phyloP scores from a whole-genome alignment of 1,139 yeast genomes.

The Starmera stellimalicola region DNA sequence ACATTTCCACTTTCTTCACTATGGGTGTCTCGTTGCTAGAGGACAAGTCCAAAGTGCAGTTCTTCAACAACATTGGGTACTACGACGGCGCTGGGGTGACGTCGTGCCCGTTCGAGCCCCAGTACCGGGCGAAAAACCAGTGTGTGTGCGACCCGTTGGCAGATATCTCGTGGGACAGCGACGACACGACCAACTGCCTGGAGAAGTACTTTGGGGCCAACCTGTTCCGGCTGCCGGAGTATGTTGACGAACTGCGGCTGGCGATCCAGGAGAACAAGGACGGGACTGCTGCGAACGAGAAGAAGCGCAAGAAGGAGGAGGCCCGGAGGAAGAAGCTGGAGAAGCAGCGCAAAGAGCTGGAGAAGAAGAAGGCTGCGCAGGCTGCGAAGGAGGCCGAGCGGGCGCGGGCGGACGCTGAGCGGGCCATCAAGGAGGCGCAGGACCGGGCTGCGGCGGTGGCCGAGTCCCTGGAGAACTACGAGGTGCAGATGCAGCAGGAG shows the following conservation, averaged over 20 bases:
- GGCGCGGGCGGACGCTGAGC: constrained; percentile 1
- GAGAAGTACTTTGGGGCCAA: constrained; percentile 21
- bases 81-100: constrained; percentile 39
- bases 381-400: constrained; percentile 2
- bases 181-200: constrained; percentile 21
- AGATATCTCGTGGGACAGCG: constrained; percentile 23
- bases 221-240: constrained; percentile 18
- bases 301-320: neutral
- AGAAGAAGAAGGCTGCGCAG: constrained; percentile 4
- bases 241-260: constrained; percentile 2
- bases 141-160: constrained; percentile 44
- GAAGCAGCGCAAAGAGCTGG: constrained; percentile 2
- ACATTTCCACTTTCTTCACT: constrained; percentile 54
- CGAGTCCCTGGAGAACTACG: neutral
- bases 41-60: constrained; percentile 36
- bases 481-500: neutral
- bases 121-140: constrained; percentile 31
- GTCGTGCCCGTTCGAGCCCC: constrained; percentile 46
- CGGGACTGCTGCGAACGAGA: neutral
- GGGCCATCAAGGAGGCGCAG: too few species aligned
- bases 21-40: constrained; percentile 44
- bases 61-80: constrained; percentile 47
- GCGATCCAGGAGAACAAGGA: neutral
- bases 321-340: neutral
- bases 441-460: too few species aligned